phyloP scores from a whole-genome alignment of 2,329 filamentous ascomycete genomes.

The Diaporthe longicolla region DNA sequence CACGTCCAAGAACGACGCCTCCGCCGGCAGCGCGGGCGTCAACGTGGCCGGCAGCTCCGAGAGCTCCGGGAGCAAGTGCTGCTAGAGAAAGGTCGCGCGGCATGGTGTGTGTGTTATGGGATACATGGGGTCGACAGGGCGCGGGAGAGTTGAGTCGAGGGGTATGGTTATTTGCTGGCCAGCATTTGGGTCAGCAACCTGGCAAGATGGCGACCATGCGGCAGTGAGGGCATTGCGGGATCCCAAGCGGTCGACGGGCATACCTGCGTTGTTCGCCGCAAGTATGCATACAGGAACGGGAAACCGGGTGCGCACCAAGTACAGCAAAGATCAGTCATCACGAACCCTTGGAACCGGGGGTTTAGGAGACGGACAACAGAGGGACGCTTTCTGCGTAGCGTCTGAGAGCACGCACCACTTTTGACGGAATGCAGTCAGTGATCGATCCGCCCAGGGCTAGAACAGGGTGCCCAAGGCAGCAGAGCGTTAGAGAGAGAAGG shows the following conservation, averaged over 20 bases:
- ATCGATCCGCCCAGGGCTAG: not conserved
- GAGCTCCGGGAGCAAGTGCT: slow-evolving; percentile 79
- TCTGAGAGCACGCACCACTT: not conserved
- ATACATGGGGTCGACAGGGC: not conserved
- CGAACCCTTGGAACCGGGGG: not conserved
- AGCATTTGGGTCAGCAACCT: not conserved
- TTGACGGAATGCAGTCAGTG: not conserved
- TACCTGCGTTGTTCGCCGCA: slow-evolving; percentile 1
- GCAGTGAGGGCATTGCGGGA: not conserved
- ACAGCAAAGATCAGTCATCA: slow-evolving; percentile 17
- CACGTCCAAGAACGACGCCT: slow-evolving; percentile 82
- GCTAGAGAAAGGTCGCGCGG: slow-evolving; percentile 63
- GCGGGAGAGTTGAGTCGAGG: not conserved
- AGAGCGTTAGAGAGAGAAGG: not conserved
- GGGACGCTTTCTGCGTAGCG: not conserved
- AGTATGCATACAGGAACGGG: not conserved
- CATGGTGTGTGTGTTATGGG: not conserved
- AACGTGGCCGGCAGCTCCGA: slow-evolving; percentile 77
- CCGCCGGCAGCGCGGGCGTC: slow-evolving; percentile 69
- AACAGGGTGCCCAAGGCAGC: not conserved
- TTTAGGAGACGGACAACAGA: slow-evolving; percentile 9
- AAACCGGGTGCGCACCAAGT: not conserved
- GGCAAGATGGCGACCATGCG: not conserved
- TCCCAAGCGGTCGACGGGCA: not conserved
- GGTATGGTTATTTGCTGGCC: slow-evolving; percentile 5